A percentile compares a stretch with the other conserved stretches of the same genome.
Evolutionary conservation across 1,139 yeast species (phyloP).

Genomic region (Taphrina confusa): DNA sequence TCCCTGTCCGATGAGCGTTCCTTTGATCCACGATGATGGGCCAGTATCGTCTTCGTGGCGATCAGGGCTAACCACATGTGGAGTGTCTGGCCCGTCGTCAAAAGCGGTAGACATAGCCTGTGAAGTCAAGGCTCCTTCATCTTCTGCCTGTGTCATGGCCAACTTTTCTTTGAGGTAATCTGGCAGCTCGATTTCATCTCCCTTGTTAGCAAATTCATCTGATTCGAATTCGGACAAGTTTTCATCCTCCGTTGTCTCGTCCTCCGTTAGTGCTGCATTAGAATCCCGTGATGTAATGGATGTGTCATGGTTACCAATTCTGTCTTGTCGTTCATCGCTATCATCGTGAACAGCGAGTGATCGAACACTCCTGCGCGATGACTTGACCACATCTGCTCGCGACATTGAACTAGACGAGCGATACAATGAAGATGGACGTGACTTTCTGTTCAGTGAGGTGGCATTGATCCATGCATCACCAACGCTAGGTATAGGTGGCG

Average conservation of each 20-base stretch:
- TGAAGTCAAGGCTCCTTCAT: slow-evolving; percentile 9
- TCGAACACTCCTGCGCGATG: slow-evolving; percentile 5
- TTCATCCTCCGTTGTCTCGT: background rate
- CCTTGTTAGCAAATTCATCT: slow-evolving; percentile 36
- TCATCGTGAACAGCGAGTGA: background rate
- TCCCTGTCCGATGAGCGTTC: slow-evolving; percentile 94
- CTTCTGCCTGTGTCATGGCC: slow-evolving; percentile 38
- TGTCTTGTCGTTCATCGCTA: background rate
- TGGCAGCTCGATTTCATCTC: slow-evolving; percentile 40
- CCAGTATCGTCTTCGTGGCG: slow-evolving; percentile 54
- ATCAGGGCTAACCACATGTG: slow-evolving; percentile 50
- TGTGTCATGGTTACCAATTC: background rate
- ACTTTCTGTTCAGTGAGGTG: slow-evolving; percentile 11
- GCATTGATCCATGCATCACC: slow-evolving; percentile 35
- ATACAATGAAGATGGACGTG: slow-evolving; percentile 25
- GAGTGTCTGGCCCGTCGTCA: slow-evolving; percentile 45
- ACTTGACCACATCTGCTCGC: background rate
- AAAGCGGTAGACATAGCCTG: slow-evolving; percentile 29
- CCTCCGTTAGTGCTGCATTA: background rate
- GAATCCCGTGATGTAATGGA: background rate
- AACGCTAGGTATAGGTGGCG: slow-evolving; percentile 26
- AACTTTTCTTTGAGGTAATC: slow-evolving; percentile 32
- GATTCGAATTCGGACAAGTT: slow-evolving; percentile 37
- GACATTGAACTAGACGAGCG: slow-evolving; percentile 11
- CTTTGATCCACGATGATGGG: slow-evolving; percentile 86